A percentile compares a stretch with the other conserved stretches of the same genome.
phyloP scores from a whole-genome alignment of 495 filamentous ascomycete genomes.

The Aspergillus taichungensis region DNA sequence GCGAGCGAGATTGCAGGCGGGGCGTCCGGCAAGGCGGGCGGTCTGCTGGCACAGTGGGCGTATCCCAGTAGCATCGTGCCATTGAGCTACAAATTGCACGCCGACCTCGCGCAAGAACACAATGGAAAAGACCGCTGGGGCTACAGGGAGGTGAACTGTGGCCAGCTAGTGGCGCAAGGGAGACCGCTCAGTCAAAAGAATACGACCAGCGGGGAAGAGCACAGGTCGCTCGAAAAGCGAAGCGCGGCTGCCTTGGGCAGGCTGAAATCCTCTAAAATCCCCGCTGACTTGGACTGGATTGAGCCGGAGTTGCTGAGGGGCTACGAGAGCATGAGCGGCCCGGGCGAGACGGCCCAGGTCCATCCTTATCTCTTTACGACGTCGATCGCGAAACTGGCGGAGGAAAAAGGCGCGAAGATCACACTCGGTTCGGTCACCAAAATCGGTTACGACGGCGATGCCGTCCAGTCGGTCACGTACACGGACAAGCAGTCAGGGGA shows the following conservation, averaged over 20 bases:
- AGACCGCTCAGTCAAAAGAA: conserved; percentile 31
- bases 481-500: conserved; percentile 52
- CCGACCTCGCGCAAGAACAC: conserved; percentile 77
- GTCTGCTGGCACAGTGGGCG: conserved; percentile 85
- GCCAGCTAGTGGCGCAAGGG: conserved; percentile 56
- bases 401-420: conserved; percentile 65
- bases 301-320: conserved; percentile 51
- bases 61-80: conserved; percentile 82
- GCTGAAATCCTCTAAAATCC: conserved; percentile 54
- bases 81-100: conserved; percentile 76
- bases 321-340: conserved; percentile 79
- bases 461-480: conserved; percentile 66
- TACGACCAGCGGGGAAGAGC: conserved; percentile 18
- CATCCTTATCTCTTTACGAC: conserved; percentile 92
- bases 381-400: conserved; percentile 71
- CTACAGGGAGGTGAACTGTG: conserved; percentile 71
- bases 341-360: conserved; percentile 79
- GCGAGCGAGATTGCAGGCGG: conserved; percentile 80
- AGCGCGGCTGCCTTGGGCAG: conserved; percentile 50
- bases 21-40: conserved; percentile 92
- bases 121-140: conserved; percentile 77
- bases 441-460: conserved; percentile 47
- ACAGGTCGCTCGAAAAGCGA: conserved; percentile 63
- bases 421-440: conserved; percentile 54
- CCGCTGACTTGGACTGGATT: conserved; percentile 83